These are phyloP conservation scores for Amanita pallidorosea DNA, from an alignment of 768 basidiomycete species.

Conservation along the genomic window DNA sequence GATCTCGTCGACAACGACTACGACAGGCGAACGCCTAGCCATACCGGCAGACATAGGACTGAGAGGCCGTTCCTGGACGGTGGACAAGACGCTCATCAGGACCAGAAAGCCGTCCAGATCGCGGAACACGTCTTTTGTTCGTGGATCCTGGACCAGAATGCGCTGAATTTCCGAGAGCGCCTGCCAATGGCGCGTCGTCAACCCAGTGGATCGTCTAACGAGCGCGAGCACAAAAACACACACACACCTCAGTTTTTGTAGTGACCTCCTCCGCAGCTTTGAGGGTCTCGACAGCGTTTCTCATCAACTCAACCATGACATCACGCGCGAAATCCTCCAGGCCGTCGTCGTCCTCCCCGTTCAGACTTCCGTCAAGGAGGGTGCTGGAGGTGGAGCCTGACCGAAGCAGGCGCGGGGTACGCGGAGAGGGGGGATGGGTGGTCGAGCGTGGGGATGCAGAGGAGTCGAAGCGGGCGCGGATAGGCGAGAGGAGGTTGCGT, in stretches of 20 bases:
- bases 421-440: neutral
- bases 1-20: conserved; percentile 17
- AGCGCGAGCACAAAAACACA: neutral
- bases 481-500: conserved; percentile 46
- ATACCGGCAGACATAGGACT: conserved; percentile 9
- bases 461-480: conserved; percentile 43
- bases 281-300: conserved; percentile 56
- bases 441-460: neutral
- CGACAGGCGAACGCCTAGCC: neutral
- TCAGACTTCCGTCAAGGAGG: conserved; percentile 7
- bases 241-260: conserved; percentile 31
- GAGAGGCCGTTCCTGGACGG: conserved; percentile 25
- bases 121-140: conserved; percentile 67
- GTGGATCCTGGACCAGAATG: conserved; percentile 53
- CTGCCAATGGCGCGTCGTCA: conserved; percentile 19
- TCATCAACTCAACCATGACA: conserved; percentile 62
- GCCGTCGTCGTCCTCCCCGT: conserved; percentile 28
- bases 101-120: conserved; percentile 76
- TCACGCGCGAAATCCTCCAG: conserved; percentile 65
- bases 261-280: conserved; percentile 31
- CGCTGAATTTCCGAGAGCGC: conserved; percentile 56
- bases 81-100: conserved; percentile 63
- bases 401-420: conserved; percentile 11
- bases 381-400: neutral
- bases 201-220: too few relatives aligned